Evolutionary conservation across 345 rosid genomes (phyloP).

Genomic region (Tarenaya hassleriana): DNA sequence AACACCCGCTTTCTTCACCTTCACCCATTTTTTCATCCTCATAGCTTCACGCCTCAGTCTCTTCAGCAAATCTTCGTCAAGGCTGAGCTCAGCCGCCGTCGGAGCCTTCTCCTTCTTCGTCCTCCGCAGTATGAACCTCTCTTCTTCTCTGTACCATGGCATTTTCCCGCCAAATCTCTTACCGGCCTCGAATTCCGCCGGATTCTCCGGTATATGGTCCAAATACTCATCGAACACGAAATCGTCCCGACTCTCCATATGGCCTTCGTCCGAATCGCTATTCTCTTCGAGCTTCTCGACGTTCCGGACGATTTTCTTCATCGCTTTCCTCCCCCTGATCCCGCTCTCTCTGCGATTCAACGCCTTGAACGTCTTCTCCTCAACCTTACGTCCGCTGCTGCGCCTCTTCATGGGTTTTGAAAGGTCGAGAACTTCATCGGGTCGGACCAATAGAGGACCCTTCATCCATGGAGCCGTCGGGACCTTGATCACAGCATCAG

Average conservation of each 20-base stretch:
- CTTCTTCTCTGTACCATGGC: slow-evolving; percentile 66
- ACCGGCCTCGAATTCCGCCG: not conserved
- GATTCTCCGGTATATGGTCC: slow-evolving; percentile 19
- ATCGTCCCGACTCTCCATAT: slow-evolving; percentile 17
- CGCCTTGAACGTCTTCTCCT: slow-evolving; percentile 49
- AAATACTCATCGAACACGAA: slow-evolving; percentile 30
- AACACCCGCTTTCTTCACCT: slow-evolving; percentile 83
- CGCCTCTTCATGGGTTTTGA: slow-evolving; percentile 20
- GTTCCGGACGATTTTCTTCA: slow-evolving; percentile 48
- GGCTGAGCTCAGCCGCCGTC: slow-evolving; percentile 45
- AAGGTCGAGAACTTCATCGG: slow-evolving; percentile 38
- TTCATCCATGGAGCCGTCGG: slow-evolving; percentile 77
- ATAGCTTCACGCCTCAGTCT: slow-evolving; percentile 56
- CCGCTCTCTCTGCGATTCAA: slow-evolving; percentile 62
- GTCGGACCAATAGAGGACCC: slow-evolving; percentile 46
- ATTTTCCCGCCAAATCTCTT: slow-evolving; percentile 35
- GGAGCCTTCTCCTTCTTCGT: slow-evolving; percentile 48
- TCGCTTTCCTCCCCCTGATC: slow-evolving; percentile 59
- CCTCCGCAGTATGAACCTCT: slow-evolving; percentile 43
- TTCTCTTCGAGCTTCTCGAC: slow-evolving; percentile 41
- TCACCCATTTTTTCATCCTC: slow-evolving; percentile 70
- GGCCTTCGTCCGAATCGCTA: slow-evolving; percentile 23
- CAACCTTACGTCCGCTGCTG: slow-evolving; percentile 11
- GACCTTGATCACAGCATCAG: slow-evolving; percentile 22
- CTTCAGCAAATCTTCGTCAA: slow-evolving; percentile 45